Evolutionary conservation across 495 filamentous ascomycete species (phyloP).

Genomic region (Hypoxylon cercidicola): DNA sequence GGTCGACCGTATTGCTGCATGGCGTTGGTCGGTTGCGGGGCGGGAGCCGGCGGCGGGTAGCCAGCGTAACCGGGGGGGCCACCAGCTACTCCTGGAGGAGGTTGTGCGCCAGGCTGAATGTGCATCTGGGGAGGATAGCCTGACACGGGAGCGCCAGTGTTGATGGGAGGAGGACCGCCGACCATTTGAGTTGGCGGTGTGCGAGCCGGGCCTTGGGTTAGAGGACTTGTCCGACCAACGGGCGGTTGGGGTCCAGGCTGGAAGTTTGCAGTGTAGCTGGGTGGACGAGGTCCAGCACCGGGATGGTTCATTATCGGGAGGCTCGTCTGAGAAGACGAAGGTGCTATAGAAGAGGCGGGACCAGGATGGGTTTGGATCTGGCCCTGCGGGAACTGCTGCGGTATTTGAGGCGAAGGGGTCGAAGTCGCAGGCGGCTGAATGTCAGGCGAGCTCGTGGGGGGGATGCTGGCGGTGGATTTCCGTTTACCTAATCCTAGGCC

Average conservation of each 20-base stretch:
- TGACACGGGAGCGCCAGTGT: conserved; percentile 65
- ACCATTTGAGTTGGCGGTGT: conserved; percentile 70
- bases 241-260: conserved; percentile 64
- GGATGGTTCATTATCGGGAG: conserved; percentile 68
- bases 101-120: conserved; percentile 59
- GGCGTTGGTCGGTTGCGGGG: conserved; percentile 53
- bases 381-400: conserved; percentile 48
- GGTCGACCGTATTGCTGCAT: conserved; percentile 48
- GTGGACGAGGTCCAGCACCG: conserved; percentile 69
- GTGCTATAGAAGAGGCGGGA: conserved; percentile 54
- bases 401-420: conserved; percentile 58
- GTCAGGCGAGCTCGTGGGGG: conserved; percentile 46
- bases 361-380: conserved; percentile 54
- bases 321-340: conserved; percentile 60
- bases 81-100: conserved; percentile 59
- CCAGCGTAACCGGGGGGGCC: conserved; percentile 57
- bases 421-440: conserved; percentile 50
- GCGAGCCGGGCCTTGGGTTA: conserved; percentile 57
- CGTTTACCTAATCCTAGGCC: conserved; percentile 67
- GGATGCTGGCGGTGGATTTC: conserved; percentile 62
- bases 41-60: conserved; percentile 55
- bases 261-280: conserved; percentile 77
- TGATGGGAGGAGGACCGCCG: conserved; percentile 78
- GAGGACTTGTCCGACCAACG: conserved; percentile 62
- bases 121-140: conserved; percentile 67